Evolutionary conservation across 2,329 filamentous ascomycete species (phyloP), one percentile per base, ranked within the genome.

Genomic region (Nothophaeocryptopus gaeumannii): DNA sequence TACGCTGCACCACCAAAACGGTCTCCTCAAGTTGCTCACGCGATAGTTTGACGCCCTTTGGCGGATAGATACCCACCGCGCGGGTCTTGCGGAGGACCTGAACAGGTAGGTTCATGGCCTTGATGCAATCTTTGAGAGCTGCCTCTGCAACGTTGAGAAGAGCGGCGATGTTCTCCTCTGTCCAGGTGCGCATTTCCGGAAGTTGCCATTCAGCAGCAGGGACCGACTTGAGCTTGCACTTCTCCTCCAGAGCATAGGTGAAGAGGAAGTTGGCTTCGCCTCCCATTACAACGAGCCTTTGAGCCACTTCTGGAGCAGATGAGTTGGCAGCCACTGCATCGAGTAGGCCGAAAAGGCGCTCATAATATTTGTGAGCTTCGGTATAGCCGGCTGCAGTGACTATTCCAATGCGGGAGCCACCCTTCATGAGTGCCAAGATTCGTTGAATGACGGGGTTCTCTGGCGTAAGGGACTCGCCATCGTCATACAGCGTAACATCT

Each of bases 191-290:
- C 89, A 92, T 92, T 64, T 88, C 86, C 35, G 85, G 80, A 5
- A 90, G 83, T 37, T 89, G 79, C 88, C 89, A 93, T 40, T 80
- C 75, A 16, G 76, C 70, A 13, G 82, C 77, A 0, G 83, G 68
- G 62, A 85, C 85, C 39, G 85, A 80, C 0, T 78, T 72, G 10
- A 97, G 79, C 13, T 87, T 80, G 67, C 86, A 76, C 1, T 83
- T 81, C 0, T 83, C 82, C 9, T 74, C 70, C 0, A 78, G 73
- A 53, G 83, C 80, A 71, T 87, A 96, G 44, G 83, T 83, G 72
- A 97, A 96, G 45, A 97, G 83, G 69, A 95, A 99, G 73, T 95
- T 97, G 53, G 88, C 89, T 71, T 99, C 93, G 47, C 93, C 93
- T 56, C 93, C 93, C 81, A 99, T 89, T 59, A 99, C 86, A 54